phyloP scores from a whole-genome alignment of 2,329 filamentous ascomycete genomes.

The Paecilomyces fulvus region DNA sequence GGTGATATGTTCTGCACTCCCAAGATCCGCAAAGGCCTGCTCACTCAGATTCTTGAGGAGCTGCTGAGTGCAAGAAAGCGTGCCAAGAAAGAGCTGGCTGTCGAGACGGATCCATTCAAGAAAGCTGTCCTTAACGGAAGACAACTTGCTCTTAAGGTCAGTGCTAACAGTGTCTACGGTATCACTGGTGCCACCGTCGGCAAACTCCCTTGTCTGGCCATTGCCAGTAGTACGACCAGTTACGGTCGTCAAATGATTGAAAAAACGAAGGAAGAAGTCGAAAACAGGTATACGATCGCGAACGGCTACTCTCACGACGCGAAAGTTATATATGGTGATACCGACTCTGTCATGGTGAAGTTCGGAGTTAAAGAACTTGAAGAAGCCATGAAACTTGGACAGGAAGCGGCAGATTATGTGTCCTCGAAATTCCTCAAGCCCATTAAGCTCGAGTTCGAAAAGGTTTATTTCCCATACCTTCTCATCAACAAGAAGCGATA shows the following conservation, averaged over 20 bases:
- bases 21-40: constrained; percentile 80
- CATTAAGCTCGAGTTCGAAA: constrained; percentile 98
- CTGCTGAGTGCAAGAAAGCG: constrained; percentile 84
- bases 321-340: constrained; percentile 97
- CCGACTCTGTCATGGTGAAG: constrained; percentile 99
- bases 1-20: constrained; percentile 85
- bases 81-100: constrained; percentile 80
- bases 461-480: constrained; percentile 96
- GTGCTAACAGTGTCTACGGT: constrained; percentile 96
- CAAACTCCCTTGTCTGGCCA: constrained; percentile 88
- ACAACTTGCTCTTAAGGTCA: constrained; percentile 91
- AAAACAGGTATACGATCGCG: constrained; percentile 77
- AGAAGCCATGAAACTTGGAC: constrained; percentile 89
- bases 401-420: constrained; percentile 82
- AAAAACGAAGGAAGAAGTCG: constrained; percentile 92
- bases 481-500: constrained; percentile 99
- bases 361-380: constrained; percentile 82
- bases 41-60: constrained; percentile 94
- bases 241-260: constrained; percentile 99
- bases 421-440: constrained; percentile 90
- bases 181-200: constrained; percentile 92
- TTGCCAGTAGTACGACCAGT: constrained; percentile 93
- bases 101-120: constrained; percentile 92
- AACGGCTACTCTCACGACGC: constrained; percentile 94
- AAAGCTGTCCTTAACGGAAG: constrained; percentile 97